Base-by-base conservation (phyloP, 768 basidiomycete species). In the Cystofilobasidium macerans region DNA sequence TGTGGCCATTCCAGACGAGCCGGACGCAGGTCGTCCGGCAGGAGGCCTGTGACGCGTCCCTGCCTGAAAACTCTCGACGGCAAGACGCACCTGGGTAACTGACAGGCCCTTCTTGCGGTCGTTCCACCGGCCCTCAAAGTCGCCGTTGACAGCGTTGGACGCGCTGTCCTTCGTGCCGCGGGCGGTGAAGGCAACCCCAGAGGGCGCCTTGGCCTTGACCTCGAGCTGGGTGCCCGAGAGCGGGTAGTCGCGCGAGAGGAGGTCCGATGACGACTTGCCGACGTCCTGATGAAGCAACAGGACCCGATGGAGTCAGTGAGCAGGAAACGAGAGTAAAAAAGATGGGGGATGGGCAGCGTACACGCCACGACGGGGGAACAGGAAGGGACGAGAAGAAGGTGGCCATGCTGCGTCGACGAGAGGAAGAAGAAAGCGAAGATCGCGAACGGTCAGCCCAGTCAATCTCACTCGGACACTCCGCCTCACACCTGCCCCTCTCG, bases 261-360 rank as follows among this genome's bases (percentile, higher is more conserved):
- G 80, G 83, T 98, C 94, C 74, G 85, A 89, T 78, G 91, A 89
- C 71, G 91, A 92, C 84, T 97, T 98, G 79, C 94, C 94, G 70
- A 59, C 64, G 69, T 69, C 58, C n/a, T n/a, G 26, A 12, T 7
- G 35, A 20, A 35, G 16, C n/a, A 26, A 22, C n/a, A 7, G 3
- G 13, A 35, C 16, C n/a, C 32, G 33, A 36, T 6, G 38, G 26
- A 7, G 57, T n/a, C 13, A 4, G 38, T 6, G 8, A 26, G 57
- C 32, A 33, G 32, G 57, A 35, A 24, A 26, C 32, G 57, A 7
- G 7, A 57, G 57, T 6, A 20, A 14, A 28, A 22, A 38, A 40
- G 36, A 26, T 26, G 32, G 24, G 35, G 18, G 18, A 8, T 24
- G 36, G 35, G 20, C 3, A 18, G 32, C 24, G 30, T 7, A 38